Percentiles rank a stretch among this genome's conserved stretches.
phyloP scores from a whole-genome alignment of 768 basidiomycete species.

The Hygrophoropsis aurantiaca region DNA sequence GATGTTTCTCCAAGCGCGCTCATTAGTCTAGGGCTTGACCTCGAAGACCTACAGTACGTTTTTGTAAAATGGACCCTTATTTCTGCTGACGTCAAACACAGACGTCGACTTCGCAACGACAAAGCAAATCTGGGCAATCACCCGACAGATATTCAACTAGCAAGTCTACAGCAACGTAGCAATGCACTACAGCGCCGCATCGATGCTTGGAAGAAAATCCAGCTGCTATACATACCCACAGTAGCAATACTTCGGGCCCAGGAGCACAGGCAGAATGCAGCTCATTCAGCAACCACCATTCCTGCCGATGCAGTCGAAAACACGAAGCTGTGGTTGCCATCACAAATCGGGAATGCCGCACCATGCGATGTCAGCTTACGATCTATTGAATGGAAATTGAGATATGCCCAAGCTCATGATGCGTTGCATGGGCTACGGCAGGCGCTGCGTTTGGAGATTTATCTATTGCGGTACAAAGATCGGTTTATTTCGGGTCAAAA shows the following conservation, averaged over 20 bases:
- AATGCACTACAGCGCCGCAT: background rate
- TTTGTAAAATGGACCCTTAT: background rate
- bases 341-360: background rate
- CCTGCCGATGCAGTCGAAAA: background rate
- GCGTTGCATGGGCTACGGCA: constrained; percentile 8
- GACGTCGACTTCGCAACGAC: background rate
- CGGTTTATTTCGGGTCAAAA: constrained; percentile 9
- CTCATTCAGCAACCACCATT: too few species aligned
- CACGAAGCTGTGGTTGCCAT: background rate
- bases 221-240: background rate
- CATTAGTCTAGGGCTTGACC: constrained; percentile 27
- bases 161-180: background rate
- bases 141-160: background rate
- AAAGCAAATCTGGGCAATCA: background rate
- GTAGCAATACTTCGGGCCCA: background rate
- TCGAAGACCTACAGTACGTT: constrained; percentile 36
- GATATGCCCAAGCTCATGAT: constrained; percentile 12
- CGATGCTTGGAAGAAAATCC: background rate
- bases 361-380: background rate
- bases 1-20: constrained; percentile 21
- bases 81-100: background rate
- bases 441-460: constrained; percentile 1
- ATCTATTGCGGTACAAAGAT: constrained; percentile 11
- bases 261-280: too few species aligned
- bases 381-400: background rate